phyloP scores from a whole-genome alignment of 208 protist genomes.

The Porcisia hertigi region DNA sequence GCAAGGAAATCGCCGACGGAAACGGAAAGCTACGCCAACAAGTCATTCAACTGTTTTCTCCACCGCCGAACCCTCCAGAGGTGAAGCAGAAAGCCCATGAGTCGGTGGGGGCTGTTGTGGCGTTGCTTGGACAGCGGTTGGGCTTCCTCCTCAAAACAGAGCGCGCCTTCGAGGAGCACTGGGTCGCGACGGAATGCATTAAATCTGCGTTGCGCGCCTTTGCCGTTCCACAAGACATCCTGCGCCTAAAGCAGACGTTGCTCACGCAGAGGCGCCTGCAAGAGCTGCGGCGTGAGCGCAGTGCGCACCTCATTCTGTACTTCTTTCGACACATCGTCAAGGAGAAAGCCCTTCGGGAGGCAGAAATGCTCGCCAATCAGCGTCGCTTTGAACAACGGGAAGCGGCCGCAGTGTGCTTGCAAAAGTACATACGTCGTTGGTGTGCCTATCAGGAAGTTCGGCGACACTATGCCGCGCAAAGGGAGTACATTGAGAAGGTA shows the following conservation, averaged over 20 bases:
- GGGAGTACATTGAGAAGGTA: slow-evolving; percentile 30
- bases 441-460: slow-evolving; percentile 45
- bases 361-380: slow-evolving; percentile 14
- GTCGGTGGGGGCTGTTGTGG: slow-evolving; percentile 33
- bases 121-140: slow-evolving; percentile 62
- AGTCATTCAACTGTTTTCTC: slow-evolving; percentile 29
- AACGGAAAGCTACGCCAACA: slow-evolving; percentile 31
- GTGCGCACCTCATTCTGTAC: slow-evolving; percentile 51
- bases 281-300: slow-evolving; percentile 40
- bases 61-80: slow-evolving; percentile 23
- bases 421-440: slow-evolving; percentile 78
- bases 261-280: slow-evolving; percentile 31
- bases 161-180: slow-evolving; percentile 65
- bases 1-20: slow-evolving; percentile 28
- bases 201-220: slow-evolving; percentile 52
- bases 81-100: slow-evolving; percentile 42
- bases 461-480: slow-evolving; percentile 34
- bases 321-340: slow-evolving; percentile 62
- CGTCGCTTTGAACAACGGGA: slow-evolving; percentile 33
- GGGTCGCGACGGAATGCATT: slow-evolving; percentile 65
- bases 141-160: slow-evolving; percentile 56
- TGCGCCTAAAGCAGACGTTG: slow-evolving; percentile 46
- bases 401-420: slow-evolving; percentile 45
- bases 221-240: slow-evolving; percentile 59
- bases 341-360: slow-evolving; percentile 19